Base-by-base conservation (phyloP, 805 yeast species). In the Lipomyces orientalis region DNA sequence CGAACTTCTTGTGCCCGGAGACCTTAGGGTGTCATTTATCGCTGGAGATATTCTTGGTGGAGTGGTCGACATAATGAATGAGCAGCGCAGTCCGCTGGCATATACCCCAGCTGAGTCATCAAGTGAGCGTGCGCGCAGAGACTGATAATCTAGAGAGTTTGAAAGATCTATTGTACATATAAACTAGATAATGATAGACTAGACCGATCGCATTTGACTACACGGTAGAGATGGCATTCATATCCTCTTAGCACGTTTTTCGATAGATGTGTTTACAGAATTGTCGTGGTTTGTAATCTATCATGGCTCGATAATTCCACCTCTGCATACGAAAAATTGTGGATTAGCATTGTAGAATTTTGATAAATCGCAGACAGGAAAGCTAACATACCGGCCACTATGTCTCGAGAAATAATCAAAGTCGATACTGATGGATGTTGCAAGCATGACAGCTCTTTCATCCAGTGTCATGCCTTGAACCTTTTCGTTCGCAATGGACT, bases 391-490 rank as follows among this genome's bases (percentile, higher is more conserved):
- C 68, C 64, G 63, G 37, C 66, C 37, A 25, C 72, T 69, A 37
- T 69, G 71, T 77, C 98, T 85, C n/a, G 97, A 91, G 79, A 95
- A 95, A 80, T 93, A 95, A 79, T 95, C 99, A 78, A 92, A 95
- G 78, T 95, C 99, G 68, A 95, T 89, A 66, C 97, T 90, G 1
- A 95, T 89, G 0, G 98, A 97, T 68, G 90, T 90, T 0, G 92
- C 97, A 64, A 95, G 81, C 77, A 95, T 75, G 0, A 93, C 87
- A 0, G 97, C 97, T 72, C 97, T 85, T 78, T 95, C 90, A 76
- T 90, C 96, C 55, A 92, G 79, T 3, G 88, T 85, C 78, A 95
- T 78, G 0, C 69, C 69, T 10, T 83, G 76, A 9, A 65, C 65
- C 51, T 64, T 62, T 29, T 61, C 70, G 51, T 46, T 75, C 54